Evolutionary conservation across 257 asterid species (phyloP), one percentile per base, ranked within the genome.

Genomic region (Capsicum chinense): DNA sequence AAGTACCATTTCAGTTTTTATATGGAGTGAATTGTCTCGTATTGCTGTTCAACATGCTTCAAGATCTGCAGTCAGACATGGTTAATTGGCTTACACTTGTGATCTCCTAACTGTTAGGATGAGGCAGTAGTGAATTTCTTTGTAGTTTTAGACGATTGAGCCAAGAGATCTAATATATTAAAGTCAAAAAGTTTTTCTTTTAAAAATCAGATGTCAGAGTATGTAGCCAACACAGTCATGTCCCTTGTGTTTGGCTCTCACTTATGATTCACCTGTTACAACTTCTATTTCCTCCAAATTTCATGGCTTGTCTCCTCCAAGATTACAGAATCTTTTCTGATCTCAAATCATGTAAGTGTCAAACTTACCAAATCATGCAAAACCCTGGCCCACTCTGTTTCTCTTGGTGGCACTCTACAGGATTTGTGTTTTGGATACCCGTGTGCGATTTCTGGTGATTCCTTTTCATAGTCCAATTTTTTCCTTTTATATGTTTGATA

Each of bases 81-180:
- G 54, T 68, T 71, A 57, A 57, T 9, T 71, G 37, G 37, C 37
- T 56, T n/a, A n/a, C 10, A 37, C 16, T 71, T 16, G 35, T n/a
- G 5, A n/a, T 71, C 57, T 44, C 8, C 9, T 39, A 71, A 44
- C 57, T 71, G 52, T 68, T 71, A 71, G 79, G 79, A 44, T 42
- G 57, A 71, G 37, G 16, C 56, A 69, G 79, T 44, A 44, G 79
- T 71, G 54, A 68, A 35, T 13, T 68, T 39, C 26, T 68, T 5
- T 42, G 33, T 68, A 39, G 54, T 68, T 68, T 68, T 39, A 42
- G 44, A 42, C 6, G 9, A 44, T 71, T 42, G 57, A 71, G 79
- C 79, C 79, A 44, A 47, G 57, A 71, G 57, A 71, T 42, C 3
- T 71, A 71, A 71, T 71, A 71, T 35, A 47, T 71, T 9, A 44